phyloP scores from a whole-genome alignment of 2,329 filamentous ascomycete genomes.

The Chaetomium olivaceum region DNA sequence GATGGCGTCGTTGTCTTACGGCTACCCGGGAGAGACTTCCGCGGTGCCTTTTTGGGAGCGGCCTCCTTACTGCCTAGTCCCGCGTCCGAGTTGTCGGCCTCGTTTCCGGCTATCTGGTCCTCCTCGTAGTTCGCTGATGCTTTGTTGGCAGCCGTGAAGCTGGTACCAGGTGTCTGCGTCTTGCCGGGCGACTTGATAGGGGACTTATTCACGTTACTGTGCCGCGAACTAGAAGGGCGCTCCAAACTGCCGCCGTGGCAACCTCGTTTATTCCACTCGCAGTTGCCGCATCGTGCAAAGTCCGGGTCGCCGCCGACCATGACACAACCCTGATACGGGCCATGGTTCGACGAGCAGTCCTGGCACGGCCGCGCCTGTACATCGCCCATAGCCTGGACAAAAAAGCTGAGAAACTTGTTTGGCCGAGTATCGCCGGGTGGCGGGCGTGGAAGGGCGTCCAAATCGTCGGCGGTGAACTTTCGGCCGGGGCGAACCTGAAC shows the following conservation, averaged over 20 bases:
- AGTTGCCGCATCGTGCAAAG: slow-evolving; percentile 53
- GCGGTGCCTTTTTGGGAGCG: slow-evolving; percentile 13
- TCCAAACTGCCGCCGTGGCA: slow-evolving; percentile 31
- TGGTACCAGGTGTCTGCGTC: slow-evolving; percentile 13
- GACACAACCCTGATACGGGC: slow-evolving; percentile 49
- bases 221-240: slow-evolving; percentile 15
- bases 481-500: slow-evolving; percentile 47
- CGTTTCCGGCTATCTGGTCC: background rate
- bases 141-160: slow-evolving; percentile 33
- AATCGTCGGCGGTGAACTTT: slow-evolving; percentile 44
- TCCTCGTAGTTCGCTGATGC: background rate
- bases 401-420: slow-evolving; percentile 50
- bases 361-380: slow-evolving; percentile 44
- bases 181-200: slow-evolving; percentile 1
- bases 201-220: background rate
- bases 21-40: slow-evolving; percentile 20
- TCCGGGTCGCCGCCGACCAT: slow-evolving; percentile 42
- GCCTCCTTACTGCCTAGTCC: background rate
- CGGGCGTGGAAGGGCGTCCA: slow-evolving; percentile 46
- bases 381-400: slow-evolving; percentile 53
- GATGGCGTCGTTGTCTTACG: slow-evolving; percentile 20
- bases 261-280: slow-evolving; percentile 48
- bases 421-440: slow-evolving; percentile 41
- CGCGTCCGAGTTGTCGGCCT: background rate
- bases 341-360: slow-evolving; percentile 46